Evolutionary conservation across 306 rosid species (phyloP).

Genomic region (Morella rubra): DNA sequence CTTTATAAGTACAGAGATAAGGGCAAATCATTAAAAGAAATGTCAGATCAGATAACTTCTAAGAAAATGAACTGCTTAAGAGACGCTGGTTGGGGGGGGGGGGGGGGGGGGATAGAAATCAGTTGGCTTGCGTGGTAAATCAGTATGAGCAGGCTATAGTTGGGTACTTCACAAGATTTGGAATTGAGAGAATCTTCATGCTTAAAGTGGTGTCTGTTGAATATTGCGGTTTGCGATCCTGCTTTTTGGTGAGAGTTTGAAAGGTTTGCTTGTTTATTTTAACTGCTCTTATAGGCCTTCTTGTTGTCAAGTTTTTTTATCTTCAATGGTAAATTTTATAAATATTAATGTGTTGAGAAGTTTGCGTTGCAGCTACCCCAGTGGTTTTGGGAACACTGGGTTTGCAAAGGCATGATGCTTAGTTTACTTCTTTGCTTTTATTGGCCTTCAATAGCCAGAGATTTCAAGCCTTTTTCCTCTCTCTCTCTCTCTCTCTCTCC

Average conservation of each 20-base stretch:
- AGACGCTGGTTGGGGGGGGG: not conserved
- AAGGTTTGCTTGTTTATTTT: slow-evolving; percentile 5
- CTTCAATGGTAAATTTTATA: not conserved
- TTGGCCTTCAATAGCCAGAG: slow-evolving; percentile 2
- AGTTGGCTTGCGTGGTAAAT: not conserved
- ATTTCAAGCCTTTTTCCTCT: slow-evolving; percentile 3
- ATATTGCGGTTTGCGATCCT: not conserved
- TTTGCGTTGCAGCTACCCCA: not conserved
- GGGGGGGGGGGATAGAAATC: not conserved
- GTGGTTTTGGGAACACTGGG: slow-evolving; percentile 9
- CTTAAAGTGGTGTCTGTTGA: not conserved
- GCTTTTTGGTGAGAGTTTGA: not conserved
- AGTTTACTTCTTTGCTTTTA: slow-evolving; percentile 7
- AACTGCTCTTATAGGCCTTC: not conserved
- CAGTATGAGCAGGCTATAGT: not conserved
- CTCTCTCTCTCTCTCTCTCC: not conserved
- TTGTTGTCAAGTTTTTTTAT: not conserved
- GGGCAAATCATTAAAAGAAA: not conserved
- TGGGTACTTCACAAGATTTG: slow-evolving; percentile 1
- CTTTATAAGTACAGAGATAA: not conserved
- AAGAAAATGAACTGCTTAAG: not conserved
- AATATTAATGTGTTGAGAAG: not conserved
- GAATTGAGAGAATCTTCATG: not conserved
- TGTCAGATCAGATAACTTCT: not conserved
- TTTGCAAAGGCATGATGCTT: slow-evolving; percentile 12